Base-by-base conservation (phyloP, 1,139 yeast genomes). In the Saccharomycopsis crataegensis region DNA sequence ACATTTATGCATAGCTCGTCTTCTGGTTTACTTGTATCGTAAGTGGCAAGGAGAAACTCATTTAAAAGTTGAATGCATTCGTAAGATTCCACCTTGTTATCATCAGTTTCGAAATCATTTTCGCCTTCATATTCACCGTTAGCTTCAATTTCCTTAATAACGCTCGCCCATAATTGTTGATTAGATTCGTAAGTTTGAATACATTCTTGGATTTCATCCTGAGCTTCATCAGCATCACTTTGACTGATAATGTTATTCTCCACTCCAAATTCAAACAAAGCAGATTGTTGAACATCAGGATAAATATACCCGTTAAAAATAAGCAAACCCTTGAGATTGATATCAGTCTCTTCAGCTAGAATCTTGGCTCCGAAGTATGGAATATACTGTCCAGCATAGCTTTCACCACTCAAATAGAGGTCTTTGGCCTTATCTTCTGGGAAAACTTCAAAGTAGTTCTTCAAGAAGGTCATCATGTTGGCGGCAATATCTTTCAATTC, bases 251-350 rank as follows among this genome's bases (percentile, higher is more conserved):
- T 61, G 0, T 82, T 84, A 7, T 80, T 75, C 17, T 81, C 75
- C 43, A 81, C 61, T 1, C 86, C 76, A 67, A 77, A 90, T 1
- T 96, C 96, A 41, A 88, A 68, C 62, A 86, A 89, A 16, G 96
- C 80, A 57, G 88, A 73, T 56, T 93, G 40, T 66, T 87, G 95
- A 53, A 77, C 75, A 59, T 81, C 78, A 1, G 94, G 93, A 32
- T 85, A 84, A 6, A 86, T 77, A 89, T 91, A 86, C 3, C 94
- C 94, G 67, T 86, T 86, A 11, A 93, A 93, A 54, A 86, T 81
- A 59, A 84, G 60, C 11, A 84, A 65, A 0, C 87, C 88, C 58
- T 74, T 71, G 49, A 85, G 65, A 55, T 79, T 70, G 58, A 74
- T 67, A 1, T 49, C 46, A 8, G 36, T 37, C 12, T 16, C 12